Conservation (phyloP, 495 filamentous ascomycete species). For the Aspergillus hancockii region DNA sequence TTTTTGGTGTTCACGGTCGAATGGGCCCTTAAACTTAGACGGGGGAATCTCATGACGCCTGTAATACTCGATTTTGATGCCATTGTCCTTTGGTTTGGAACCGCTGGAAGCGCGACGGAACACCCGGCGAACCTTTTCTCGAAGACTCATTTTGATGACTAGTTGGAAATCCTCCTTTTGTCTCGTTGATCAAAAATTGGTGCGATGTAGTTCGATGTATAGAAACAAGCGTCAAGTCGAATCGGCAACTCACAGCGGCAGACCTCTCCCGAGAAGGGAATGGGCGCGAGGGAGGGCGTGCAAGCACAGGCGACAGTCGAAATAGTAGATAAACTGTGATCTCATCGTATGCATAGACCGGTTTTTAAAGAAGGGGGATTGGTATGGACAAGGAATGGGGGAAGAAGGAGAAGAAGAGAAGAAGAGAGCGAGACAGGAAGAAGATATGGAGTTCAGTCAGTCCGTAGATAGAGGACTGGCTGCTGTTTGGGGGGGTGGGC, state of each 20-base stretch:
- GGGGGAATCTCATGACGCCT: slow-evolving; percentile 49
- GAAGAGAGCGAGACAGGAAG: slow-evolving; percentile 5
- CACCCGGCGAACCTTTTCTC: slow-evolving; percentile 43
- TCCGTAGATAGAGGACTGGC: slow-evolving; percentile 2
- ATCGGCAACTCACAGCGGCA: slow-evolving; percentile 30
- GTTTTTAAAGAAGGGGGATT: slow-evolving; percentile 14
- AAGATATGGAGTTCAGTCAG: not conserved
- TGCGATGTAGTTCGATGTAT: slow-evolving; percentile 5
- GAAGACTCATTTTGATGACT: slow-evolving; percentile 42
- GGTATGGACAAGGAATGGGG: slow-evolving; percentile 13
- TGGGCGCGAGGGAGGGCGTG: slow-evolving; percentile 37
- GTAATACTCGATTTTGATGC: slow-evolving; percentile 54
- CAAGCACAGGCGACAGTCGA: slow-evolving; percentile 35
- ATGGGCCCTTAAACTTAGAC: slow-evolving; percentile 54
- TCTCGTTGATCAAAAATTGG: not conserved
- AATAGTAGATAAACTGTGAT: slow-evolving; percentile 23
- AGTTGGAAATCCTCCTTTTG: not conserved
- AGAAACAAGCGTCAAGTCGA: slow-evolving; percentile 11
- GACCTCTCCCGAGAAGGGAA: slow-evolving; percentile 39
- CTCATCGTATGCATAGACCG: slow-evolving; percentile 29
- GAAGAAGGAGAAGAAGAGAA: slow-evolving; percentile 7
- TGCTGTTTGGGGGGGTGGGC: slow-evolving; percentile 9
- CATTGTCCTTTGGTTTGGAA: slow-evolving; percentile 30
- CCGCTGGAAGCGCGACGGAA: slow-evolving; percentile 35
- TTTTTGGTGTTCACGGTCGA: slow-evolving; percentile 52